Percentiles rank a stretch among this genome's conserved stretches.
Evolutionary conservation across 2,329 filamentous ascomycete genomes (phyloP).

Genomic region (Aspergillus eucalypticola): DNA sequence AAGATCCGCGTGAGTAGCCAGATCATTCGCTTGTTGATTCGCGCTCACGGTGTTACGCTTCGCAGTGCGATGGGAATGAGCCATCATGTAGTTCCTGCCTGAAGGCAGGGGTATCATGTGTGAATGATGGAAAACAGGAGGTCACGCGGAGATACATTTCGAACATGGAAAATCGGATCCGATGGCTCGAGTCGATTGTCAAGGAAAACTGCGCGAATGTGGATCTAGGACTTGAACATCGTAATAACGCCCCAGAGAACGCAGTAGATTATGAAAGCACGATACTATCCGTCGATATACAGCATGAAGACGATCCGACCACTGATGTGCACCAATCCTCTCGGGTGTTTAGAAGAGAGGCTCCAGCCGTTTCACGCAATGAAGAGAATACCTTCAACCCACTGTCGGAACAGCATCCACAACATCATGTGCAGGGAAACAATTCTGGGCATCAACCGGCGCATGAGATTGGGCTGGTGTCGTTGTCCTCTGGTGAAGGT

Average conservation of each 20-base stretch:
- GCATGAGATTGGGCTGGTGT: conserved; percentile 57
- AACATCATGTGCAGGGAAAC: too few species aligned
- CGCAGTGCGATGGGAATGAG: conserved; percentile 48
- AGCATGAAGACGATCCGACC: background rate
- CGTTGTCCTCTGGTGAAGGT: conserved; percentile 51
- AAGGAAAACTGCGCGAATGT: conserved; percentile 46
- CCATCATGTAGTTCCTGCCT: conserved; percentile 49
- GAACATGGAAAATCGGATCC: conserved; percentile 45
- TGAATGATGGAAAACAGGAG: conserved; percentile 49
- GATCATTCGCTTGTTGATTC: background rate
- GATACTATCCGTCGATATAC: background rate
- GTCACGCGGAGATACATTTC: conserved; percentile 45
- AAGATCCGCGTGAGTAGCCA: conserved; percentile 50
- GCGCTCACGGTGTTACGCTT: background rate
- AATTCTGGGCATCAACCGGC: conserved; percentile 26
- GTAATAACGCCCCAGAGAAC: background rate
- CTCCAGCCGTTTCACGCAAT: background rate
- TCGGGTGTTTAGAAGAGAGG: background rate
- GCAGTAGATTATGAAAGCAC: background rate
- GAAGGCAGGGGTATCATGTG: conserved; percentile 45
- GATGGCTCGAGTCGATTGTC: conserved; percentile 52
- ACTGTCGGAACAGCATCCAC: background rate
- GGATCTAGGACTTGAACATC: conserved; percentile 35
- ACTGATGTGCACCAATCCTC: background rate
- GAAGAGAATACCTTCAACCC: background rate